Conservation (phyloP, 2,329 filamentous ascomycete species). For the Microdochium bolleyi region DNA sequence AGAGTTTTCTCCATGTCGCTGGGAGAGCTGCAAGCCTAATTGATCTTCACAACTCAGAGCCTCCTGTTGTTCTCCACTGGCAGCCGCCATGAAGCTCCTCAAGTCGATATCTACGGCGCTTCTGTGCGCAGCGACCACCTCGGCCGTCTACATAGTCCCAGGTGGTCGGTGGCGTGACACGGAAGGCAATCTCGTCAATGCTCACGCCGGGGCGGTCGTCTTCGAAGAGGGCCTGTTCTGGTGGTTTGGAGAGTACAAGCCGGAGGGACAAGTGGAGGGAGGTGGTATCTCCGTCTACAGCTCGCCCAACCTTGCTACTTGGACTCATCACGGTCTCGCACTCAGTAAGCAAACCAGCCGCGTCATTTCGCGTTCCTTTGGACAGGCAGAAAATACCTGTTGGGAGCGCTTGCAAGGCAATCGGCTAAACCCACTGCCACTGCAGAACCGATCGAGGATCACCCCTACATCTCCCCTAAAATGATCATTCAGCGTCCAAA, state of each 20-base stretch:
- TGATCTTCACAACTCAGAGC: neutral
- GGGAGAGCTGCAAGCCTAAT: neutral
- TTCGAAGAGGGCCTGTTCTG: slow-evolving; percentile 48
- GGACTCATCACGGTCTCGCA: slow-evolving; percentile 48
- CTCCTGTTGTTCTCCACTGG: neutral
- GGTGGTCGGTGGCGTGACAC: slow-evolving; percentile 54
- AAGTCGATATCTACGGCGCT: slow-evolving; percentile 4
- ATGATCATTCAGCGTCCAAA: slow-evolving; percentile 56
- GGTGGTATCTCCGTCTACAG: slow-evolving; percentile 54
- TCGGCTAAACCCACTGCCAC: neutral
- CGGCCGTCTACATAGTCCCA: slow-evolving; percentile 51
- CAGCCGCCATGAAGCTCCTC: neutral
- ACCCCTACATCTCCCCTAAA: slow-evolving; percentile 44
- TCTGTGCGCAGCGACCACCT: slow-evolving; percentile 8
- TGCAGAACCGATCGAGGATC: slow-evolving; percentile 40
- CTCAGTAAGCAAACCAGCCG: slow-evolving; percentile 29
- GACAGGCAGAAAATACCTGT: no score
- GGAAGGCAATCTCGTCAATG: slow-evolving; percentile 50
- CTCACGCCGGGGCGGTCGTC: slow-evolving; percentile 50
- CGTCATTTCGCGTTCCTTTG: no score
- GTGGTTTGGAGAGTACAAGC: slow-evolving; percentile 56
- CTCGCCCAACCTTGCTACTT: slow-evolving; percentile 52
- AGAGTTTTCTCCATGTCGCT: no score
- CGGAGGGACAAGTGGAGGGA: slow-evolving; percentile 47
- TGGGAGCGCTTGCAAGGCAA: no score